Percentiles rank a stretch among this genome's conserved stretches.
These are phyloP conservation scores for Nitzschia sp. DNA, from an alignment of 108 stramenopile species.

Conservation along the genomic window DNA sequence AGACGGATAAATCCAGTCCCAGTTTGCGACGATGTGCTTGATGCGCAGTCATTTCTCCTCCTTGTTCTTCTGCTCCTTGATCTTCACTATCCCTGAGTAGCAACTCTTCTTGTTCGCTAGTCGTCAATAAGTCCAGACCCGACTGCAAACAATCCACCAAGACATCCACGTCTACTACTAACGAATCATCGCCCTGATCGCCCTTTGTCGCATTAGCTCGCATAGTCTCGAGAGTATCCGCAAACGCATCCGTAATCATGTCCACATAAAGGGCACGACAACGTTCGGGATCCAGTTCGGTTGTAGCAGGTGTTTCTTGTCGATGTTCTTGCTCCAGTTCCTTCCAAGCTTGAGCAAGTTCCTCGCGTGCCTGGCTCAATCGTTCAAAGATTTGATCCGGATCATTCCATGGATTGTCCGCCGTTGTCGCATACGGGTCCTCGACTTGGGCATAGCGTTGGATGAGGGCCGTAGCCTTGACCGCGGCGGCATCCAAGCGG, in stretches of 20 bases:
- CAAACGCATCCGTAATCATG: constrained; percentile 59
- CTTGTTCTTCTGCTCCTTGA: background rate
- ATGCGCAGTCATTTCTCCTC: constrained; percentile 3
- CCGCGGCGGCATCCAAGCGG: background rate
- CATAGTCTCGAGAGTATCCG: constrained; percentile 42
- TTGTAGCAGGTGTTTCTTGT: background rate
- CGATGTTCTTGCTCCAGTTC: constrained; percentile 6
- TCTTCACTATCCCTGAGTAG: background rate
- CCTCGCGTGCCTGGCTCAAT: constrained; percentile 20
- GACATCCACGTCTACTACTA: constrained; percentile 31
- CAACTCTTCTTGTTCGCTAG: background rate
- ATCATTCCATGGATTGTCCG: constrained; percentile 36
- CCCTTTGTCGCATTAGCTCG: constrained; percentile 7
- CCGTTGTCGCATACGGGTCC: background rate
- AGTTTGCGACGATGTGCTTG: background rate
- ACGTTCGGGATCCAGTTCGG: constrained; percentile 22
- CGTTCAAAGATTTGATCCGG: constrained; percentile 30
- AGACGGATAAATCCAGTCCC: background rate
- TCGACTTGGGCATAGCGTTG: background rate
- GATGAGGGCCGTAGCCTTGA: background rate
- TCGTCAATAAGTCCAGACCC: constrained; percentile 44
- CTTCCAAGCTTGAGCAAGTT: constrained; percentile 25
- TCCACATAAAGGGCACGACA: constrained; percentile 45
- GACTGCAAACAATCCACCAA: constrained; percentile 59
- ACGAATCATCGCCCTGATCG: background rate